Evolutionary conservation across 2,329 filamentous ascomycete genomes (phyloP).

Genomic region (Nigrospora osmanthi): DNA sequence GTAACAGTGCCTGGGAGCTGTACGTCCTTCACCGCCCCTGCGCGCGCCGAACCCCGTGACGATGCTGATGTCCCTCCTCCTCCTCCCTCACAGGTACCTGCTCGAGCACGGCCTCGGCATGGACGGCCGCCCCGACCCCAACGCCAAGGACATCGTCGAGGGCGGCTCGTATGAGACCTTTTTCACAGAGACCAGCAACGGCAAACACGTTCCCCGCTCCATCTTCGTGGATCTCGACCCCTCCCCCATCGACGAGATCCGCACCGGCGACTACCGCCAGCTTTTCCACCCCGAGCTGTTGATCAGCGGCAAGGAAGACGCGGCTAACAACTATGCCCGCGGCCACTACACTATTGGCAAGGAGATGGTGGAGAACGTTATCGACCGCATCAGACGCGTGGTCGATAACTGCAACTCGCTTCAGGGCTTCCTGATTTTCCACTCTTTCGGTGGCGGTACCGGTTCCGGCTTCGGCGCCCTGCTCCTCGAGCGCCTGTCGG

Average conservation of each 20-base stretch:
- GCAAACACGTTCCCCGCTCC: constrained; percentile 66
- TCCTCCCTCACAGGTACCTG: constrained; percentile 46
- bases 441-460: constrained; percentile 67
- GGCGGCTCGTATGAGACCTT: constrained; percentile 64
- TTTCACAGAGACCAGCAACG: constrained; percentile 64
- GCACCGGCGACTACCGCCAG: constrained; percentile 58
- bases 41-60: neutral
- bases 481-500: constrained; percentile 63
- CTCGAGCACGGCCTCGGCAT: constrained; percentile 63
- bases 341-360: constrained; percentile 72
- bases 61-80: constrained; percentile 1
- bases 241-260: constrained; percentile 67
- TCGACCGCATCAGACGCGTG: constrained; percentile 63
- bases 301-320: constrained; percentile 70
- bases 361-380: constrained; percentile 65
- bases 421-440: constrained; percentile 68
- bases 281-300: constrained; percentile 67
- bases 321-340: constrained; percentile 70
- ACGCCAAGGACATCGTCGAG: constrained; percentile 50
- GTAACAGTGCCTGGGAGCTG: constrained; percentile 72
- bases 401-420: constrained; percentile 66
- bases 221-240: constrained; percentile 68
- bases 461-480: constrained; percentile 67
- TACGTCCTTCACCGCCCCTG: constrained; percentile 35
- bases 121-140: constrained; percentile 58